Percentiles rank a stretch among this genome's conserved stretches.
These are phyloP conservation scores for Plasmopara halstedii DNA, from an alignment of 352 stramenopile species.

Conservation along the genomic window DNA sequence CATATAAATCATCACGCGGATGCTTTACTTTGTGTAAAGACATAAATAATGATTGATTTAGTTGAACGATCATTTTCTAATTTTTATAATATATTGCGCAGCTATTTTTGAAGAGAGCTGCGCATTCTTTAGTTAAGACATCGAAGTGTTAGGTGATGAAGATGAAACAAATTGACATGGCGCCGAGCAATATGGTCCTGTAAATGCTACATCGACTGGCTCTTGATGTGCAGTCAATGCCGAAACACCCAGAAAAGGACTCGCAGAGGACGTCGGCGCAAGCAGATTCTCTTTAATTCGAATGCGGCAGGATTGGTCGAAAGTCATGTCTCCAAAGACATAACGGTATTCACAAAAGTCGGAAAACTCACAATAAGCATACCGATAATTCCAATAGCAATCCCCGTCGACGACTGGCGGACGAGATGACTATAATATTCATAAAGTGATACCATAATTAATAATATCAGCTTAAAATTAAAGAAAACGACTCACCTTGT, in stretches of 20 bases:
- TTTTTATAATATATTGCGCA: too few relatives aligned
- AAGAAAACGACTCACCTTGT: constrained; percentile 31
- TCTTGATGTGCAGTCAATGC: constrained; percentile 14
- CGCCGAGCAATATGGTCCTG: constrained; percentile 38
- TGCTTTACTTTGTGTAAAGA: constrained; percentile 51
- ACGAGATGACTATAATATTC: constrained; percentile 34
- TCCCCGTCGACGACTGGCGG: constrained; percentile 64
- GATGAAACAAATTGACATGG: constrained; percentile 20
- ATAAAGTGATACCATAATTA: background rate
- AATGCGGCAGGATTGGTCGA: constrained; percentile 76
- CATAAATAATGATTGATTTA: too few relatives aligned
- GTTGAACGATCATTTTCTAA: too few relatives aligned
- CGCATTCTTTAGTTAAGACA: constrained; percentile 19
- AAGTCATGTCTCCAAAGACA: constrained; percentile 68
- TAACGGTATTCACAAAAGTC: constrained; percentile 81
- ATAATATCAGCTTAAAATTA: background rate
- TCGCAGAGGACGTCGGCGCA: constrained; percentile 1
- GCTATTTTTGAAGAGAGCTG: constrained; percentile 21
- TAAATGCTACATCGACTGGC: constrained; percentile 16
- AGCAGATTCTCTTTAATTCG: constrained; percentile 29
- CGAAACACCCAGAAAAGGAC: constrained; percentile 24
- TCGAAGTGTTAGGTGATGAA: constrained; percentile 15
- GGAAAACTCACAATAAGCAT: constrained; percentile 59
- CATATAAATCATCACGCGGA: constrained; percentile 93
- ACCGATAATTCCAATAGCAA: constrained; percentile 82